Base-by-base conservation (phyloP, 2,329 filamentous ascomycete species). In the Hansfordia pulvinata region DNA sequence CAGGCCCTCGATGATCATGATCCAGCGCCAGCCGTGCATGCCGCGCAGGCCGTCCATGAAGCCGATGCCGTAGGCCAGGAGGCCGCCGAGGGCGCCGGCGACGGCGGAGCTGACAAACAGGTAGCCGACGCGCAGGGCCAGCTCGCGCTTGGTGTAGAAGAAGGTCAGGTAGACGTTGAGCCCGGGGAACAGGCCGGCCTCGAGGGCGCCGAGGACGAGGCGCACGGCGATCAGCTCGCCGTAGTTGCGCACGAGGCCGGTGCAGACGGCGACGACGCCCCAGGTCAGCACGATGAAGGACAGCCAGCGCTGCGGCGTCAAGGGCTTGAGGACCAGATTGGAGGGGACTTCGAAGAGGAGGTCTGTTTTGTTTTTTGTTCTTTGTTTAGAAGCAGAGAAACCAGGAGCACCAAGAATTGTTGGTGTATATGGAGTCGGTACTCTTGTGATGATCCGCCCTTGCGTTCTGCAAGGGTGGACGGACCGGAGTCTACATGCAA, bases 141-240 rank as follows among this genome's bases (percentile, higher is more conserved):
- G 63, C 49, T 85, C 79, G 16, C 64, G 62, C 42, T 77, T 78
- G 24, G 71, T 78, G 53, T 85, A 85, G 57, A 82, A 84, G 36
- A 83, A 66, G 0, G 78, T 83, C 11, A 85, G 59, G 38, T 82
- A 82, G 11, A 77, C 52, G 5, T 68, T 73, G 36, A 79, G 52
- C 0, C 77, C 76, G 0, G 78, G 77, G 36, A 82, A 81, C 1
- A 82, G 53, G 0, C 76, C 77, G 1, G 71, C 76, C 49, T 82
- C 77, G 20, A 81, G 62, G 6, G 65, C 58, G 5, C 79, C 79
- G 0, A 85, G 64, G 10, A 84, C 52, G 0, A 85, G 43, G 5
- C 79, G 72, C 35, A 72, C 75, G 5, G 67, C 76, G n/a, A 85
- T 53, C 4, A 86, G 55, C 3, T 67, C 61, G 22, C 59, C 69